Evolutionary conservation across 768 basidiomycete genomes (phyloP).

Genomic region (Stropharia rugosoannulata): DNA sequence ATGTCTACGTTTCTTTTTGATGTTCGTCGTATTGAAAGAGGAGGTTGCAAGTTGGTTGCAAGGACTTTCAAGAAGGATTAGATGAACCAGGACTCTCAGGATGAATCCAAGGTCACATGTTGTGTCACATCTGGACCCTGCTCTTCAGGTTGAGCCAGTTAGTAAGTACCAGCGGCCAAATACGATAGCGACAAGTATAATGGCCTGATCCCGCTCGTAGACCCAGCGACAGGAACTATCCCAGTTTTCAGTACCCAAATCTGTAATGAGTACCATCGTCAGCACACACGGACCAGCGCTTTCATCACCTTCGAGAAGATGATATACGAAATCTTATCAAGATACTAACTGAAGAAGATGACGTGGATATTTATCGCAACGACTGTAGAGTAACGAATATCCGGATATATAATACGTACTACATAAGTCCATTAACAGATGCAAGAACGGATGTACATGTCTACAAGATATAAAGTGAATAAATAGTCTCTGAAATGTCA

Average conservation of each 20-base stretch:
- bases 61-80: no score
- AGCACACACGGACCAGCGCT: slow-evolving; percentile 1
- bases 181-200: no score
- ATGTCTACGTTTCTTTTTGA: no score
- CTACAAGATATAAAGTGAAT: background rate
- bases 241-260: slow-evolving; percentile 20
- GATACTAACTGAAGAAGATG: background rate
- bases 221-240: slow-evolving; percentile 22
- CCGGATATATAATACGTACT: background rate
- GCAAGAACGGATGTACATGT: slow-evolving; percentile 3
- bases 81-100: no score
- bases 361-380: no score
- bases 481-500: slow-evolving; percentile 19
- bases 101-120: no score
- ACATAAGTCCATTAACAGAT: background rate
- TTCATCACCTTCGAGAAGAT: slow-evolving; percentile 4
- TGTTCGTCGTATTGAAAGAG: no score
- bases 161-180: no score
- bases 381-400: background rate
- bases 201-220: slow-evolving; percentile 23
- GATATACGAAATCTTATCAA: background rate
- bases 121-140: no score
- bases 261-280: background rate
- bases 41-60: no score
- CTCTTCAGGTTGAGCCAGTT: no score